A percentile compares a stretch with the other conserved stretches of the same genome.
These are phyloP conservation scores for Lentinula aciculospora DNA, from an alignment of 768 basidiomycete genomes.

Conservation along the genomic window DNA sequence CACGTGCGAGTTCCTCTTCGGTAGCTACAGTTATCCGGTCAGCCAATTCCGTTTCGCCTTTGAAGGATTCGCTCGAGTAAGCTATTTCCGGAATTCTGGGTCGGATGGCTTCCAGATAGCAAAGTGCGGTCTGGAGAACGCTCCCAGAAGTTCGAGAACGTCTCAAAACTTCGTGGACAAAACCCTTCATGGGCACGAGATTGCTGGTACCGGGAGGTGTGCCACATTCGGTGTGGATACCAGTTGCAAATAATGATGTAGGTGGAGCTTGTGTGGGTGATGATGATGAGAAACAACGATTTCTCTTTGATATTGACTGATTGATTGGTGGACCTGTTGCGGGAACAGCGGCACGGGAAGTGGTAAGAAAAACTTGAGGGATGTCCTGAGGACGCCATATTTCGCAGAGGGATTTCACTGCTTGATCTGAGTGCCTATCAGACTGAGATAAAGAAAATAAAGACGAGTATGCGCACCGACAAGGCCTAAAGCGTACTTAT, in stretches of 20 bases:
- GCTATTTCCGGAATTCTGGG: constrained; percentile 61
- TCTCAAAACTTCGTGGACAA: constrained; percentile 85
- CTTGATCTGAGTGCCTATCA: constrained; percentile 53
- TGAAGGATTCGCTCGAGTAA: constrained; percentile 34
- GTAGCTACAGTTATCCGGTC: constrained; percentile 37
- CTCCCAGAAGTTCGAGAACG: constrained; percentile 81
- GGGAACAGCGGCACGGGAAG: constrained; percentile 24
- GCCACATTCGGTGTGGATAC: background rate
- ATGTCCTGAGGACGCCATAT: constrained; percentile 80
- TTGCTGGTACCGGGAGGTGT: constrained; percentile 18
- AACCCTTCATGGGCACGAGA: constrained; percentile 60
- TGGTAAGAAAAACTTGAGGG: constrained; percentile 47
- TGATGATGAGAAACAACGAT: constrained; percentile 29
- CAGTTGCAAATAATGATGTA: background rate
- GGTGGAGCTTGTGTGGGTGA: background rate
- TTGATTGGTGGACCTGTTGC: constrained; percentile 11
- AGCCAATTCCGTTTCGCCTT: constrained; percentile 34
- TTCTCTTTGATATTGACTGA: background rate
- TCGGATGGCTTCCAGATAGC: constrained; percentile 84
- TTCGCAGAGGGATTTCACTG: constrained; percentile 70
- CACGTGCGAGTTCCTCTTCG: constrained; percentile 35
- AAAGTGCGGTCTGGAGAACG: constrained; percentile 82
- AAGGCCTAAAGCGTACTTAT: constrained; percentile 61
- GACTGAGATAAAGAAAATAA: constrained; percentile 8
- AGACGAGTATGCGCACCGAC: constrained; percentile 51